Conservation (phyloP, 129 eudicot genomes). For the Scalesia atractyloides region DNA sequence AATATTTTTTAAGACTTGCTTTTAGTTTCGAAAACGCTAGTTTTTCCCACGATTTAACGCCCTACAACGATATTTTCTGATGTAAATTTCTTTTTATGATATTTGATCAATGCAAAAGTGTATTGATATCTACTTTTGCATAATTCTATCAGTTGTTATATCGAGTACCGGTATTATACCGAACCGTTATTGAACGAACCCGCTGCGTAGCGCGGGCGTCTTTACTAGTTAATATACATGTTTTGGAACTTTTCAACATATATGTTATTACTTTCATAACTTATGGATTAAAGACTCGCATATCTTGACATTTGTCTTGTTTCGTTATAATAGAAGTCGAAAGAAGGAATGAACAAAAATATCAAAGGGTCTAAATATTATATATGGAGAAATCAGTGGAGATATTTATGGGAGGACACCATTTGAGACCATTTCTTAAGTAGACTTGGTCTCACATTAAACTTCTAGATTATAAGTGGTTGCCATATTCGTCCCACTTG, state of each 20-base stretch:
- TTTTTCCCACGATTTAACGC: too few relatives aligned
- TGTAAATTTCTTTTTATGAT: too few relatives aligned
- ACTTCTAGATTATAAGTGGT: constrained; percentile 18
- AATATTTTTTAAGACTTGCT: too few relatives aligned
- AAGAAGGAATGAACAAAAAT: not conserved
- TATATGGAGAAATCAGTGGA: not conserved
- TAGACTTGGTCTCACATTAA: not conserved
- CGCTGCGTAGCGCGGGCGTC: too few relatives aligned
- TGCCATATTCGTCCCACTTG: constrained; percentile 14
- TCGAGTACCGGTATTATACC: too few relatives aligned
- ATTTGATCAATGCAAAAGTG: too few relatives aligned
- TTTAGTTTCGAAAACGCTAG: too few relatives aligned
- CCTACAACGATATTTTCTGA: too few relatives aligned
- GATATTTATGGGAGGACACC: constrained; percentile 28
- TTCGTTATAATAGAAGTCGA: not conserved
- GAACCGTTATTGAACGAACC: too few relatives aligned
- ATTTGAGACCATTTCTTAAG: constrained; percentile 26
- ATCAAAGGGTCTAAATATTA: not conserved
- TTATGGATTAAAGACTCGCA: not conserved
- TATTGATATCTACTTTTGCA: too few relatives aligned
- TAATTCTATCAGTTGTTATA: too few relatives aligned
- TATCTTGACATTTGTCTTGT: not conserved
- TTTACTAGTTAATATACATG: not conserved
- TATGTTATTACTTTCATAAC: not conserved
- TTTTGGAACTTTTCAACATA: not conserved